Conservation (phyloP, 1,284 basidiomycete genomes). For the Tylopilus sp. region DNA sequence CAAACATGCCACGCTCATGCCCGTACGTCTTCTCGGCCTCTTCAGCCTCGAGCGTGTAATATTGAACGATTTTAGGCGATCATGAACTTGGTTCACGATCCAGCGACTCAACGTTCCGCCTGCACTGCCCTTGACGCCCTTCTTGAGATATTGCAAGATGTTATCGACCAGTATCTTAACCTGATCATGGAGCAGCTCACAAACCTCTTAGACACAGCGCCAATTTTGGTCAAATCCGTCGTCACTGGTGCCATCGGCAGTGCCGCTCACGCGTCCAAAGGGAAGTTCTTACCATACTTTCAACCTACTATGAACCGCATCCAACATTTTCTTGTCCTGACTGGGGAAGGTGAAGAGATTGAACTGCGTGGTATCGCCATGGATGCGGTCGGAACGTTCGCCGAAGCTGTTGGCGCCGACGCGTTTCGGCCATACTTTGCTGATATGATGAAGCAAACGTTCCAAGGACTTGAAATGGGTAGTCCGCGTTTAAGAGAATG, state of each 20-base stretch:
- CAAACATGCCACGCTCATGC: conserved; percentile 82
- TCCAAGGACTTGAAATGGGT: conserved; percentile 85
- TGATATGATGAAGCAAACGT: conserved; percentile 93
- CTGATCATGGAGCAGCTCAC: conserved; percentile 95
- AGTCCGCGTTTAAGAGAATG: conserved; percentile 89
- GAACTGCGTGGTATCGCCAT: conserved; percentile 97
- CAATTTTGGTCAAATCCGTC: conserved; percentile 86
- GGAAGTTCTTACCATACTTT: conserved; percentile 93
- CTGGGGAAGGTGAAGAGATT: conserved; percentile 81
- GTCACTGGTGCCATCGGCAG: conserved; percentile 98
- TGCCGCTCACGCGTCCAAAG: conserved; percentile 96
- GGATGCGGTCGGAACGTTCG: conserved; percentile 97
- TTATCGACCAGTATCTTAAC: conserved; percentile 86
- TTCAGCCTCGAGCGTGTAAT: not conserved
- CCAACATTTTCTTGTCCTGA: conserved; percentile 80
- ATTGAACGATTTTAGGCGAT: conserved; percentile 52
- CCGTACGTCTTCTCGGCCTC: conserved; percentile 47
- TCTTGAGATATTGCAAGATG: conserved; percentile 90
- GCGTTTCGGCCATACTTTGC: conserved; percentile 94
- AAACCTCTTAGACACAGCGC: conserved; percentile 83
- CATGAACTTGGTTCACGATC: conserved; percentile 86
- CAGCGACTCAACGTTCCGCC: conserved; percentile 84
- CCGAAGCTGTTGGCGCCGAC: conserved; percentile 94
- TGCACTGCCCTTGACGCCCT: conserved; percentile 96
- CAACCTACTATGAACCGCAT: conserved; percentile 87